Evolutionary conservation across 768 basidiomycete genomes (phyloP).

Genomic region (Cubamyces lactineus): DNA sequence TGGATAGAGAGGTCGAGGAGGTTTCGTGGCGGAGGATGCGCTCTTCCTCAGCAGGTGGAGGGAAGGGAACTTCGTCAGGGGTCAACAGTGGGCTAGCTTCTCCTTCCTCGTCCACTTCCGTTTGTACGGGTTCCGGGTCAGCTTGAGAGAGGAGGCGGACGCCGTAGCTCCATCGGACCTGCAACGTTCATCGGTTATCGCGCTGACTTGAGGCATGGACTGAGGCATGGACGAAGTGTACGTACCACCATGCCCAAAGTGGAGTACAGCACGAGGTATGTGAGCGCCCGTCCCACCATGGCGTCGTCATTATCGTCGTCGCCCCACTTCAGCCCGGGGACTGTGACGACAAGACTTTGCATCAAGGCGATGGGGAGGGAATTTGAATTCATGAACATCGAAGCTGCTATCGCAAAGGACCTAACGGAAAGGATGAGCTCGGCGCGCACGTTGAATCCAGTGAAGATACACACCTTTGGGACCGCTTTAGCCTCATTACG

Average conservation of each 20-base stretch:
- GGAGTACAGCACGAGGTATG: slow-evolving; percentile 90
- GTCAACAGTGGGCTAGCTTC: slow-evolving; percentile 44
- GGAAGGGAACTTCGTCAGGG: slow-evolving; percentile 33
- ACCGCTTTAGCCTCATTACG: slow-evolving; percentile 66
- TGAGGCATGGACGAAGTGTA: slow-evolving; percentile 18
- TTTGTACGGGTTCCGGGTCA: slow-evolving; percentile 48
- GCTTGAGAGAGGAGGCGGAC: slow-evolving; percentile 80
- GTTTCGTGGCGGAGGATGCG: slow-evolving; percentile 22
- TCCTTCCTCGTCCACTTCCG: slow-evolving; percentile 32
- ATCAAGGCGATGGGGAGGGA: slow-evolving; percentile 94
- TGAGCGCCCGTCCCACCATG: slow-evolving; percentile 90
- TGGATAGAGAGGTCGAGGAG: slow-evolving; percentile 13
- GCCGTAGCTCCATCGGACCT: slow-evolving; percentile 94
- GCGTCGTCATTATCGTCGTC: slow-evolving; percentile 78
- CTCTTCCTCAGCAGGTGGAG: slow-evolving; percentile 29
- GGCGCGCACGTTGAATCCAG: background rate
- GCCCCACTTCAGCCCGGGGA: slow-evolving; percentile 82
- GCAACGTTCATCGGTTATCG: background rate
- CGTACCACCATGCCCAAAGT: slow-evolving; percentile 94
- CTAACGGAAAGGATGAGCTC: slow-evolving; percentile 31
- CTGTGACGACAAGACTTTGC: slow-evolving; percentile 85
- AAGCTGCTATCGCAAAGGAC: slow-evolving; percentile 77
- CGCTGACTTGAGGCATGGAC: background rate
- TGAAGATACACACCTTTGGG: slow-evolving; percentile 63
- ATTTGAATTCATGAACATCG: slow-evolving; percentile 95